Base-by-base conservation (phyloP, 2,329 filamentous ascomycete genomes). In the Colletotrichum siamense region DNA sequence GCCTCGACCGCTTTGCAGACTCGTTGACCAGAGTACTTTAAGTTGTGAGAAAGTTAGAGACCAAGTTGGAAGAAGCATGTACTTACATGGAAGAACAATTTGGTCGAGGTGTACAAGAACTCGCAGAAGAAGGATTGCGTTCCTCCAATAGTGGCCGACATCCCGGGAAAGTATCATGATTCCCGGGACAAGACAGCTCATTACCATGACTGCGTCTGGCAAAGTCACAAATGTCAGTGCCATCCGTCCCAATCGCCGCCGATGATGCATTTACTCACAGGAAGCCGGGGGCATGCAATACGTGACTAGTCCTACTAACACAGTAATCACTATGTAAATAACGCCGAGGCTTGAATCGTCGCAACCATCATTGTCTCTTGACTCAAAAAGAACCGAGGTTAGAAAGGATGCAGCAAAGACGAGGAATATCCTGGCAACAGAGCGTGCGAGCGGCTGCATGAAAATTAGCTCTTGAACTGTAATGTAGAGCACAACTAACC, bases 201-300 rank as follows among this genome's bases (percentile, higher is more conserved):
- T 8, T 44, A 44, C 16, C 39, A 44, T 44, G 18, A 44, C 0
- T 10, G 18, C 3, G 39, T 44, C 39, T 44, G 39, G 5, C 18
- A 10, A 10, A 10, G 39, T 44, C 18, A 44, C 39, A 4, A 44
- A 0, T 18, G 8, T 44, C 16, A n/a, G 36, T 10, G 36, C 36
- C 36, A 18, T 5, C 1, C 15, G 0, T 34, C 39, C 5, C 39
- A 6, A 4, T n/a, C 5, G 0, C 39, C 5, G 18, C 10, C 0
- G 8, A 44, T 6, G 2, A 44, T 44, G 39, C 39, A 0, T 44
- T n/a, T 4, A n/a, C 39, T 44, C 18, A 12, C 39, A n/a, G 39
- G 39, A 44, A 44, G 39, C 18, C 2, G 9, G 18, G 39, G 39
- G 16, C 18, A 4, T 44, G 39, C 39, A 10, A 18, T 44, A n/a